Conservation (phyloP, 208 protist species). For the Acanthamoeba sp. region DNA sequence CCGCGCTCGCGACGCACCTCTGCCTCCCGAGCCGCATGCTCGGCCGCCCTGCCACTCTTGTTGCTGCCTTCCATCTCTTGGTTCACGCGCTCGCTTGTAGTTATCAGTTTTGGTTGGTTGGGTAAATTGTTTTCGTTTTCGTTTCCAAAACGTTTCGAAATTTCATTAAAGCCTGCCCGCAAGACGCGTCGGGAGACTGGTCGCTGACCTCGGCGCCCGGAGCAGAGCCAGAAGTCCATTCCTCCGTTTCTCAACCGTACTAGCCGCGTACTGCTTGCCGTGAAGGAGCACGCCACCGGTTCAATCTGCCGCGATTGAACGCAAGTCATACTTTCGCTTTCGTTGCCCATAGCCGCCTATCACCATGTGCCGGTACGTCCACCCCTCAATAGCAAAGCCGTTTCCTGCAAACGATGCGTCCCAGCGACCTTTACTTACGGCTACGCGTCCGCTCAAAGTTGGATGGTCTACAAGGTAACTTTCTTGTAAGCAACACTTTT, state of each 20-base stretch:
- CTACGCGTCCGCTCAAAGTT: background rate
- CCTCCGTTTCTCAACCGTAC: too few relatives aligned
- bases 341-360: too few relatives aligned
- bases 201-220: background rate
- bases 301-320: conserved; percentile 10
- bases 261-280: too few relatives aligned
- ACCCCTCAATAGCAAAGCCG: background rate
- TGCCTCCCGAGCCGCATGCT: background rate
- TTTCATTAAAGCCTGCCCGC: too few relatives aligned
- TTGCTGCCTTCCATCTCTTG: background rate
- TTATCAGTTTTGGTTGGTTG: too few relatives aligned
- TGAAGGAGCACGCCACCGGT: background rate
- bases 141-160: too few relatives aligned
- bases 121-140: too few relatives aligned
- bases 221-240: too few relatives aligned
- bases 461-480: conserved; percentile 49
- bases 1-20: conserved; percentile 20
- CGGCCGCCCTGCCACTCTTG: background rate
- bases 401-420: too few relatives aligned
- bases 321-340: background rate
- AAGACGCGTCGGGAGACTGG: too few relatives aligned
- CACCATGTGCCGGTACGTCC: background rate
- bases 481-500: background rate
- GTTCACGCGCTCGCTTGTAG: too few relatives aligned
- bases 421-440: too few relatives aligned